phyloP scores from a whole-genome alignment of 306 rosid genomes.

The Luffa acutangula region DNA sequence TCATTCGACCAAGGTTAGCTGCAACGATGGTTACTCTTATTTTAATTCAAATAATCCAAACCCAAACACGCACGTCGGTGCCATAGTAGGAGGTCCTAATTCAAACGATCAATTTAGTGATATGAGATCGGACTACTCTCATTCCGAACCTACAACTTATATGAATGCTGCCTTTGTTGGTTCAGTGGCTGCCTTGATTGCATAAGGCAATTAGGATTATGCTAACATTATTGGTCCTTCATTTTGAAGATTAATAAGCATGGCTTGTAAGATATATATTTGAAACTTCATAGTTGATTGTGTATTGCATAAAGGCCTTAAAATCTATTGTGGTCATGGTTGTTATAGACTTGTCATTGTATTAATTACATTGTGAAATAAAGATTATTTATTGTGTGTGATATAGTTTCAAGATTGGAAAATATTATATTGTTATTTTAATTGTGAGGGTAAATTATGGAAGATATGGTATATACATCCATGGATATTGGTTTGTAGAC shows the following conservation, averaged over 20 bases:
- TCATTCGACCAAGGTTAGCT: constrained; percentile 44
- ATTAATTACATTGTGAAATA: neutral
- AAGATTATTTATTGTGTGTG: neutral
- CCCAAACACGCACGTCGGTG: constrained; percentile 66
- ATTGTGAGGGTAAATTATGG: neutral
- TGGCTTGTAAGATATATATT: neutral
- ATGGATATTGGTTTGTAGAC: neutral
- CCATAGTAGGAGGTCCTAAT: constrained; percentile 76
- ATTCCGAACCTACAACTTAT: constrained; percentile 62
- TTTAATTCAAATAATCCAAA: constrained; percentile 42
- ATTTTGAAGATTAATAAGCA: neutral
- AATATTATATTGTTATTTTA: neutral
- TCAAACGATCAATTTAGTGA: constrained; percentile 51
- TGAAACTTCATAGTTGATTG: neutral
- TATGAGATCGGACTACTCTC: constrained; percentile 63
- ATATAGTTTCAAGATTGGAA: neutral
- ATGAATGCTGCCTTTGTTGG: constrained; percentile 76
- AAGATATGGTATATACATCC: neutral
- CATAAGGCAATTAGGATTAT: neutral
- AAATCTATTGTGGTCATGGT: neutral
- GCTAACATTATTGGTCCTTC: neutral
- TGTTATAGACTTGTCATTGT: neutral
- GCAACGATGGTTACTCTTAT: constrained; percentile 50
- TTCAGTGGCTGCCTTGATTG: constrained; percentile 53
- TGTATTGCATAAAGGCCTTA: neutral